These are phyloP conservation scores for Cystofilobasidium macerans DNA, from an alignment of 768 basidiomycete species.

Conservation along the genomic window DNA sequence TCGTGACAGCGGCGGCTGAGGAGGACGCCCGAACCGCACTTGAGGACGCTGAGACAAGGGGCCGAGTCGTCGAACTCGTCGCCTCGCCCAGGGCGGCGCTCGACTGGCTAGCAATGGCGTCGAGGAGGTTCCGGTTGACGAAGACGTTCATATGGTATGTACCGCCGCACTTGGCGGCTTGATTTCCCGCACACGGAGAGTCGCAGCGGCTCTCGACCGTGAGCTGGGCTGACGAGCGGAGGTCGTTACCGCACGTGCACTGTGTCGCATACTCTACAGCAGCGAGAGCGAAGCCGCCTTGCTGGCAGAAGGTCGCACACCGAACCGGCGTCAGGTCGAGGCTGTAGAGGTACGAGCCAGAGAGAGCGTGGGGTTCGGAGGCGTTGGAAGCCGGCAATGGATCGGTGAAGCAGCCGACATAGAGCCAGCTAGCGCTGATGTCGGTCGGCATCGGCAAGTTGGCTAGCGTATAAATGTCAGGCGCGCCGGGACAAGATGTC, in stretches of 20 bases:
- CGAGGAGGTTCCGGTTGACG: not conserved
- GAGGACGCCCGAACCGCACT: no score
- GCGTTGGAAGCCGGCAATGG: not conserved
- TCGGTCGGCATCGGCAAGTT: not conserved
- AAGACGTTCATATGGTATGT: constrained; percentile 8
- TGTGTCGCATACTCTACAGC: not conserved
- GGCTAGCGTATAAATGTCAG: not conserved
- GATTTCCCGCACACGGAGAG: not conserved
- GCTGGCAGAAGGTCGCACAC: constrained; percentile 2
- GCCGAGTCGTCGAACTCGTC: no score
- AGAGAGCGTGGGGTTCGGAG: constrained; percentile 2
- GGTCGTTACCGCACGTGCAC: not conserved
- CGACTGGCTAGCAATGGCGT: not conserved
- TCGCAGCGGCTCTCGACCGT: not conserved
- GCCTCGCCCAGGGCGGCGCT: not conserved
- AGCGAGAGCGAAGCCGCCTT: not conserved
- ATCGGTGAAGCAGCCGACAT: constrained; percentile 12
- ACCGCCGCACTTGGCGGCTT: constrained; percentile 1
- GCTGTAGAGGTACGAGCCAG: not conserved
- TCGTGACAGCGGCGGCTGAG: no score
- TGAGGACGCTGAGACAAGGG: no score
- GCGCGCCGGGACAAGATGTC: not conserved
- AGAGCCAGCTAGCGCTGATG: not conserved
- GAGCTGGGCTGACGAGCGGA: not conserved
- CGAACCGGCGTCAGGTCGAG: constrained; percentile 2